phyloP scores from a whole-genome alignment of 2,329 filamentous ascomycete genomes.

The Ramularia collo-cygni region DNA sequence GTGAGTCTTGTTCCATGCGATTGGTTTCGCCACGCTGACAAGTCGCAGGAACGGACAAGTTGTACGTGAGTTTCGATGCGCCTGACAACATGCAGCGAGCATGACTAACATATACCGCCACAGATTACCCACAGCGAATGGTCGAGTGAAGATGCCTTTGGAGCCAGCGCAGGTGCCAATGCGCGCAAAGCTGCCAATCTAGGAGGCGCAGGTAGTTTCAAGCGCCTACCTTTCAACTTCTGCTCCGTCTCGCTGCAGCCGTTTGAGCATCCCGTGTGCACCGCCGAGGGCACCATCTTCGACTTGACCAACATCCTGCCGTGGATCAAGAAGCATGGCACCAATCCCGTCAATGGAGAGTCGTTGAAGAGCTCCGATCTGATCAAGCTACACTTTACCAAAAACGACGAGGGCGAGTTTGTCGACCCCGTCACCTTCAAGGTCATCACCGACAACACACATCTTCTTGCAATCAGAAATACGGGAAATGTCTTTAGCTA shows the following conservation, averaged over 20 bases:
- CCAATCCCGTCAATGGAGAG: slow-evolving; percentile 80
- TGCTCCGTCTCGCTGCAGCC: slow-evolving; percentile 94
- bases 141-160: slow-evolving; percentile 84
- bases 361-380: slow-evolving; percentile 74
- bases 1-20: slow-evolving; percentile 6
- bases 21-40: slow-evolving; percentile 10
- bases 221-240: slow-evolving; percentile 92
- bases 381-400: slow-evolving; percentile 83
- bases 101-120: slow-evolving; percentile 6
- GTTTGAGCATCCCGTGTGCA: slow-evolving; percentile 92
- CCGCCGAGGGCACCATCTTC: slow-evolving; percentile 77
- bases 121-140: slow-evolving; percentile 96
- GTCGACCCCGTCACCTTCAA: slow-evolving; percentile 97
- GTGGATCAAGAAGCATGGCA: slow-evolving; percentile 90
- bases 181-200: slow-evolving; percentile 48
- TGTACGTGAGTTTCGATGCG: slow-evolving; percentile 32
- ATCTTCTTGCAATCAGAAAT: slow-evolving; percentile 78
- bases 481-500: slow-evolving; percentile 95
- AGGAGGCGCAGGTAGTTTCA: slow-evolving; percentile 60
- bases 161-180: slow-evolving; percentile 67
- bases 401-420: slow-evolving; percentile 85
- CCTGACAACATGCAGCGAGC: not conserved
- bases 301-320: slow-evolving; percentile 89
- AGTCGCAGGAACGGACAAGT: slow-evolving; percentile 31
- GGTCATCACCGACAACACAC: slow-evolving; percentile 95